Base-by-base conservation (phyloP, 176 grass and related monocot species). In the Calamus simplicifolius region DNA sequence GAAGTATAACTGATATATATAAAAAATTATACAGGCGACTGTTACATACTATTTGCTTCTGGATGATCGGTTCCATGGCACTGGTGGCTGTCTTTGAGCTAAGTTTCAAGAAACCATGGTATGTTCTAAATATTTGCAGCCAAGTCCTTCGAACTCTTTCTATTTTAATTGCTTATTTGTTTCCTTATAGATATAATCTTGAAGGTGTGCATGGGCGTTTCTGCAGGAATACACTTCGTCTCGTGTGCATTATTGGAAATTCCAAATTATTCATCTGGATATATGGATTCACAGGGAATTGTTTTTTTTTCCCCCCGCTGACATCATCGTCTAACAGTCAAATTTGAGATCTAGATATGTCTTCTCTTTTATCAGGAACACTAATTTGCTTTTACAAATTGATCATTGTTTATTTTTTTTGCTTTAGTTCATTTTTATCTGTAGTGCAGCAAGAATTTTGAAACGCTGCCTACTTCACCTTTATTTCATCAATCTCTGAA, bases 1-100 rank as follows among this genome's bases (percentile, higher is more conserved):
- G 13, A 13, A 16, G 35, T 16, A 14, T 73, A 16, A 61, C 56
- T 66, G 50, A 74, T 35, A 62, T 63, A 23, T 80, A 26, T 3
- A 29, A 71, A 48, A 16, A 17, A 23, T 52, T 66, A 18, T 78
- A 16, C 73, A 95, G 85, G 90, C 90, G 48, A 89, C 90, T 52
- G 90, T 95, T 69, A 79, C 90, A 27, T 95, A 95, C 76, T 95
- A 89, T 75, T 84, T 95, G 31, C 74, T 89, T 62, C 63, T 95
- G 77, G 90, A 89, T 55, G 89, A 95, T 73, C 78, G 71, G 28
- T 79, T 79, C 16, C 73, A 76, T 56, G 61, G 76, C 56, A 80
- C 79, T 13, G 73, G 82, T 61, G 85, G 85, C 17, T 89, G 89
- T 89, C 85, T 95, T 16, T 75, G 76, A 27, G 85, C 85, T 35